A percentile compares a stretch with the other conserved stretches of the same genome.
These are phyloP conservation scores for Cantharellus anzutake DNA, from an alignment of 768 basidiomycete genomes.

Conservation along the genomic window DNA sequence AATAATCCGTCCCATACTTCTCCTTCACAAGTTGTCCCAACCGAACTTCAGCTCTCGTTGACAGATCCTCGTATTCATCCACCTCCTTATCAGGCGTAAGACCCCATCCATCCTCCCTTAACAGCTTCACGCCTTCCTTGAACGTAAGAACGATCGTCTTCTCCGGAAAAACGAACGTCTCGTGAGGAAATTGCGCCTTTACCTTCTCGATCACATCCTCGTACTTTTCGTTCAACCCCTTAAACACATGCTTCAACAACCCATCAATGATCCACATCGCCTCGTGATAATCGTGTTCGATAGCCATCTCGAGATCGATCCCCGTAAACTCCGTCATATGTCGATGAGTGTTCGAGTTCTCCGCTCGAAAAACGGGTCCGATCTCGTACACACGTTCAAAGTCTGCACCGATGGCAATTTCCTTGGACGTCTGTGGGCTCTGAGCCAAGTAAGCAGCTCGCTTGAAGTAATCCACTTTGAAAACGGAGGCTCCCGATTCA, in stretches of 20 bases:
- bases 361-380: conserved; percentile 88
- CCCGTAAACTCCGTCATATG: conserved; percentile 97
- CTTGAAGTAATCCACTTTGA: conserved; percentile 96
- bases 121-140: conserved; percentile 68
- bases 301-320: conserved; percentile 95
- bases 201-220: conserved; percentile 65
- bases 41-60: conserved; percentile 88
- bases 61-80: conserved; percentile 14
- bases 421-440: conserved; percentile 90
- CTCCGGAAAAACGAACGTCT: conserved; percentile 81
- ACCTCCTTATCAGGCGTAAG: conserved; percentile 12
- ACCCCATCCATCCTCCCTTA: conserved; percentile 58
- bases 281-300: conserved; percentile 98
- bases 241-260: conserved; percentile 74
- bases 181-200: conserved; percentile 74
- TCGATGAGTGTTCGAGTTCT: conserved; percentile 90
- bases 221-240: conserved; percentile 56
- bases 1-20: conserved; percentile 86
- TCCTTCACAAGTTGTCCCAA: conserved; percentile 77
- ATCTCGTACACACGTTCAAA: conserved; percentile 98
- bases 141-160: conserved; percentile 75
- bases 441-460: conserved; percentile 89
- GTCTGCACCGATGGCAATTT: conserved; percentile 97
- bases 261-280: conserved; percentile 74
- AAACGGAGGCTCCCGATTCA: conserved; percentile 89